Conservation (phyloP, 768 basidiomycete genomes). For the Boletus eberwhitei region DNA sequence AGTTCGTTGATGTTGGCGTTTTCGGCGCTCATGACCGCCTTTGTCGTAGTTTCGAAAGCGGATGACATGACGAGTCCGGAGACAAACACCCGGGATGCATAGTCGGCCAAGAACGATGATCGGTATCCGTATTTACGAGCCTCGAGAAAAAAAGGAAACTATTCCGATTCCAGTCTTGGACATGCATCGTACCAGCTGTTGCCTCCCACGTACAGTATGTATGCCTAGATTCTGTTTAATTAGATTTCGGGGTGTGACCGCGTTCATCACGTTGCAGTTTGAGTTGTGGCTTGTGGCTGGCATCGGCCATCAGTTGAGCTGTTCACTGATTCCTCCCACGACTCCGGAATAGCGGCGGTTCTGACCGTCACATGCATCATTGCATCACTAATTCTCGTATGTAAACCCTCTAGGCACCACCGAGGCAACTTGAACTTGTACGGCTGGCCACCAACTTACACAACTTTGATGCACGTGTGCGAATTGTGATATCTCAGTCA, state of each 20-base stretch:
- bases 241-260: neutral
- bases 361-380: too few species aligned
- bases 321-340: too few species aligned
- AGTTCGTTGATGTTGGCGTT: conserved; percentile 55
- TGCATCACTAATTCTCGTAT: too few species aligned
- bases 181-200: neutral
- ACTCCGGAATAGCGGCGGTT: too few species aligned
- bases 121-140: neutral
- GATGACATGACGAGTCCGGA: conserved; percentile 24
- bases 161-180: neutral
- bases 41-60: conserved; percentile 40
- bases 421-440: too few species aligned
- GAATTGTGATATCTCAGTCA: too few species aligned
- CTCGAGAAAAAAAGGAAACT: neutral
- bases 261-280: too few species aligned
- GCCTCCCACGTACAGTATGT: neutral
- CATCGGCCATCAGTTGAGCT: too few species aligned
- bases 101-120: neutral
- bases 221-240: neutral
- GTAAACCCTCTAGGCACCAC: too few species aligned
- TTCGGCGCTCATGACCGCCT: conserved; percentile 56
- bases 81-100: conserved; percentile 18
- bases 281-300: too few species aligned
- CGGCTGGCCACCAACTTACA: too few species aligned
- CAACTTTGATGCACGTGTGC: too few species aligned